Evolutionary conservation across 1,284 basidiomycete genomes (phyloP).

Genomic region (Boletus mariae): DNA sequence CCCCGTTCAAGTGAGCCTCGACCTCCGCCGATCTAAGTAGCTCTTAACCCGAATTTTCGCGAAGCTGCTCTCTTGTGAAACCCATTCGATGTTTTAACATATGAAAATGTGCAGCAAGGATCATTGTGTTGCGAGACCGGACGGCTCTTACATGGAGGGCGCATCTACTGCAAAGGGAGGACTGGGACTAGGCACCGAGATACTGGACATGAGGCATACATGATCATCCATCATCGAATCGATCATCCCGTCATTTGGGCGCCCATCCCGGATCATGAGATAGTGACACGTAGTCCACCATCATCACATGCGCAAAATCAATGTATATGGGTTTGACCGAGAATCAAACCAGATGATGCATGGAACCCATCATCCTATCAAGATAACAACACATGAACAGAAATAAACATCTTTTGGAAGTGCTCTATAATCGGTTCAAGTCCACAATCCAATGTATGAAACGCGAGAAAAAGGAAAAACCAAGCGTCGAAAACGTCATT

Average conservation of each 20-base stretch:
- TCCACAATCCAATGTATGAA: constrained; percentile 20
- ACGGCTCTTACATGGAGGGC: too few relatives aligned
- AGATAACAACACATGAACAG: background rate
- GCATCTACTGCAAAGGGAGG: background rate
- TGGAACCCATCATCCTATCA: background rate
- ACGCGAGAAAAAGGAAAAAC: constrained; percentile 3
- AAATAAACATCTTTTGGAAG: background rate
- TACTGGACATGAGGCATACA: background rate
- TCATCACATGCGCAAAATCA: background rate
- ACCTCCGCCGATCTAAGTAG: too few relatives aligned
- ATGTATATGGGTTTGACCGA: background rate
- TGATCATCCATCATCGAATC: background rate
- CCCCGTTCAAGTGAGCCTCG: too few relatives aligned
- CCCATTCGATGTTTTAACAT: too few relatives aligned
- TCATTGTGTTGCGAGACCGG: too few relatives aligned
- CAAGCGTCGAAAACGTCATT: constrained; percentile 1
- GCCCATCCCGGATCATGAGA: too few relatives aligned
- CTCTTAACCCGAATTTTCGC: too few relatives aligned
- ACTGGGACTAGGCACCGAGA: background rate
- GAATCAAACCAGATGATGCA: background rate
- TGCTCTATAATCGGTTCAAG: constrained; percentile 21
- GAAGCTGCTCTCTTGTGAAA: too few relatives aligned
- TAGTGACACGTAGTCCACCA: background rate
- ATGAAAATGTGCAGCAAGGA: too few relatives aligned
- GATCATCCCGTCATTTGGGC: background rate